Conservation (phyloP, 768 basidiomycete species). For the Cyathus striatus region DNA sequence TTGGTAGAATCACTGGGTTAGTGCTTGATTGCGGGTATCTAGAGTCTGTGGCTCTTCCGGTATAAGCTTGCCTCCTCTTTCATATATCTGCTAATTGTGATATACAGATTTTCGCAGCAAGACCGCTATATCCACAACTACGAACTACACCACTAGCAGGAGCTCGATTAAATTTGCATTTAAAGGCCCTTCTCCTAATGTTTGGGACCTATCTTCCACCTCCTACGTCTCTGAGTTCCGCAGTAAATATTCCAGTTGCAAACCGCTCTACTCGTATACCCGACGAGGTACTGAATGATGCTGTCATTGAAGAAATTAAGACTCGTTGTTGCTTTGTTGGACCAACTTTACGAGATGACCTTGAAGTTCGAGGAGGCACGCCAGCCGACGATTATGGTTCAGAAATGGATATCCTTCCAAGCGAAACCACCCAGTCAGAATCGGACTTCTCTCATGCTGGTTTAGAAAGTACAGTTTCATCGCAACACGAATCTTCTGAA, state of each 20-base stretch:
- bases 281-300: slow-evolving; percentile 72
- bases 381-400: slow-evolving; percentile 28
- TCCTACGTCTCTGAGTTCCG: slow-evolving; percentile 61
- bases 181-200: slow-evolving; percentile 75
- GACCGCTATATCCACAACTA: slow-evolving; percentile 81
- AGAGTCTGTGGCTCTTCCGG: slow-evolving; percentile 85
- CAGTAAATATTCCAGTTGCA: slow-evolving; percentile 56
- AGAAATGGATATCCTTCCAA: slow-evolving; percentile 35
- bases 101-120: slow-evolving; percentile 83
- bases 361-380: slow-evolving; percentile 25
- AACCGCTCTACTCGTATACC: slow-evolving; percentile 68
- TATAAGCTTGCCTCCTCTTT: slow-evolving; percentile 30
- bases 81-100: slow-evolving; percentile 1
- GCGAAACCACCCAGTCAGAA: slow-evolving; percentile 58
- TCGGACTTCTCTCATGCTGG: slow-evolving; percentile 59
- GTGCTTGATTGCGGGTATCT: slow-evolving; percentile 92
- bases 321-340: slow-evolving; percentile 89
- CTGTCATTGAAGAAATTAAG: slow-evolving; percentile 86
- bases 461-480: slow-evolving; percentile 42
- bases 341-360: slow-evolving; percentile 38
- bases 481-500: slow-evolving; percentile 51
- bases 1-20: slow-evolving; percentile 87
- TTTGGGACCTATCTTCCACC: slow-evolving; percentile 87
- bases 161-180: slow-evolving; percentile 69
- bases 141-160: slow-evolving; percentile 87